phyloP scores from a whole-genome alignment of 768 basidiomycete genomes.

The Dioszegia crocea region DNA sequence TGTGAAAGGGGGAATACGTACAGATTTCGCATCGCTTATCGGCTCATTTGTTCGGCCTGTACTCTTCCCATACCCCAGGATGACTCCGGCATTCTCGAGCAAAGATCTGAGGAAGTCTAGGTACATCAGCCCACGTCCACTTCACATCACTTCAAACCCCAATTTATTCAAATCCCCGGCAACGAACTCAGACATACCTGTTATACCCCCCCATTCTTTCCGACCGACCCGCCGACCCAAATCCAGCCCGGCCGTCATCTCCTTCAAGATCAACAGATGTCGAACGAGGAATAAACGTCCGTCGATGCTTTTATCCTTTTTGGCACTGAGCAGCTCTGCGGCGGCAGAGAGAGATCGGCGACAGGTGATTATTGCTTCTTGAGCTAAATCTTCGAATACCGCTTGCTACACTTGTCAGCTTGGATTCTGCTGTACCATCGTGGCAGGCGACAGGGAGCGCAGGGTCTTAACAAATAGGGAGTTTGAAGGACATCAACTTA shows the following conservation, averaged over 20 bases:
- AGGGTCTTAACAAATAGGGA: too few species aligned
- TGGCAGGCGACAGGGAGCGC: too few species aligned
- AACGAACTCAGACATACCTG: slow-evolving; percentile 17
- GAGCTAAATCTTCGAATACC: slow-evolving; percentile 93
- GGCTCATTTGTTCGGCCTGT: slow-evolving; percentile 3
- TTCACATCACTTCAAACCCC: too few species aligned
- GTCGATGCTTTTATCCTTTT: slow-evolving; percentile 57
- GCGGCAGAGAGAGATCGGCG: slow-evolving; percentile 73
- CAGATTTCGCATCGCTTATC: slow-evolving; percentile 8
- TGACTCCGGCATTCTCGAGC: slow-evolving; percentile 36
- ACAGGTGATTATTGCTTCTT: slow-evolving; percentile 81
- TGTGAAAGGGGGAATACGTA: not conserved
- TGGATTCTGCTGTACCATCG: not conserved
- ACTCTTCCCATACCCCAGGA: slow-evolving; percentile 40
- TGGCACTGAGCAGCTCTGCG: slow-evolving; percentile 58
- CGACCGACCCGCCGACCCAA: slow-evolving; percentile 30
- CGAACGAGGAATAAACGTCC: slow-evolving; percentile 82
- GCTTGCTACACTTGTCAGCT: slow-evolving; percentile 61
- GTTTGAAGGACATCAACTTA: slow-evolving; percentile 45
- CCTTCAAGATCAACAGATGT: slow-evolving; percentile 85
- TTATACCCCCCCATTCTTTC: slow-evolving; percentile 48
- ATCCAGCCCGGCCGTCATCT: slow-evolving; percentile 68
- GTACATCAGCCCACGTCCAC: slow-evolving; percentile 7
- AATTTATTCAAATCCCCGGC: too few species aligned
- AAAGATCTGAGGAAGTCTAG: slow-evolving; percentile 41